Percentiles rank a stretch among this genome's conserved stretches.
Conservation (phyloP, 441 rosid genomes). For the Sinapis alba region DNA sequence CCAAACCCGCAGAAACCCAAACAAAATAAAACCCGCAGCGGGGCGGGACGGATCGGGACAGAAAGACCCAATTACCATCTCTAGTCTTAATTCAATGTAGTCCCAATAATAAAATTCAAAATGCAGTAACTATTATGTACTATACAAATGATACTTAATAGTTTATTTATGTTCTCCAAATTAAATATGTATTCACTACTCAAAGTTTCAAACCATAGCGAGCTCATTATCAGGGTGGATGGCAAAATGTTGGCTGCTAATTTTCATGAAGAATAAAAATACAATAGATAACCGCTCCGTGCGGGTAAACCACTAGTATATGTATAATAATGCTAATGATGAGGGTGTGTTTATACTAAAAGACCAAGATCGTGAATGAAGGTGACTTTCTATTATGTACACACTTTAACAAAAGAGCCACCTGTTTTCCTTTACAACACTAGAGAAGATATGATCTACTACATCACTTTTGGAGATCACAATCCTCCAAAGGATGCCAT, state of each 20-base stretch:
- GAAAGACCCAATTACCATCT: too few species aligned
- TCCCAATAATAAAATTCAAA: background rate
- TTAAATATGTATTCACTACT: background rate
- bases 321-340: background rate
- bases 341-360: constrained; percentile 14
- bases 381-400: constrained; percentile 29
- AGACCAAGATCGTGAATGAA: background rate
- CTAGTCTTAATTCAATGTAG: too few species aligned
- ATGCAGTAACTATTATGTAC: too few species aligned
- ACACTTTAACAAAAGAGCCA: constrained; percentile 13
- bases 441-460: background rate
- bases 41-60: too few species aligned
- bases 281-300: too few species aligned
- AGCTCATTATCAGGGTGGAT: background rate
- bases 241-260: background rate
- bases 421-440: background rate
- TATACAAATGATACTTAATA: background rate
- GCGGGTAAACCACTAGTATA: too few species aligned
- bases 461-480: constrained; percentile 39
- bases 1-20: too few species aligned
- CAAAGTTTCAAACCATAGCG: background rate
- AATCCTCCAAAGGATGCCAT: constrained; percentile 38
- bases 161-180: background rate
- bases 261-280: background rate
- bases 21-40: too few species aligned